Evolutionary conservation across 805 yeast genomes (phyloP).

Genomic region (Candida chilensis): DNA sequence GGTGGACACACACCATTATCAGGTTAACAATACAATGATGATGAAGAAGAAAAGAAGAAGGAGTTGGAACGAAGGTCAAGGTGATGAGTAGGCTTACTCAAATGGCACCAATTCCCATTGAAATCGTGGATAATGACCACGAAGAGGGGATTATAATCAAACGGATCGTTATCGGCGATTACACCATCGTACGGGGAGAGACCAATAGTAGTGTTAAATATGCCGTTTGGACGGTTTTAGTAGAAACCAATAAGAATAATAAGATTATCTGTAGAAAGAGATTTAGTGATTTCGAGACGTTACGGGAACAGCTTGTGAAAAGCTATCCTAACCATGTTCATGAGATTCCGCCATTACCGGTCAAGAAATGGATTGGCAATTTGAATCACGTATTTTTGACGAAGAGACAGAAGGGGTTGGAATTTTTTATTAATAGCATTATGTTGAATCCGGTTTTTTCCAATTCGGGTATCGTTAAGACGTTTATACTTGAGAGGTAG

Average conservation of each 20-base stretch:
- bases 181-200: constrained; percentile 25
- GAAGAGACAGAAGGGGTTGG: not conserved
- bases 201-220: constrained; percentile 20
- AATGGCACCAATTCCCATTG: not conserved
- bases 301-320: not conserved
- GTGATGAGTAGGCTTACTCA: not conserved
- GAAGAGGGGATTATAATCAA: constrained; percentile 21
- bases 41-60: constrained; percentile 5
- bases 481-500: constrained; percentile 16
- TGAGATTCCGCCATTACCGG: constrained; percentile 1
- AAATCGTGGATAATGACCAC: too few relatives aligned
- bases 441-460: constrained; percentile 30
- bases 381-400: not conserved
- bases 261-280: constrained; percentile 9
- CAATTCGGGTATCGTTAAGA: constrained; percentile 15
- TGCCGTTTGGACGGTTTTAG: constrained; percentile 28
- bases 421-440: constrained; percentile 12
- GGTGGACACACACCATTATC: constrained; percentile 11
- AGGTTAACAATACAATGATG: constrained; percentile 19
- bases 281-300: constrained; percentile 20
- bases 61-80: not conserved
- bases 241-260: constrained; percentile 20
- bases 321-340: not conserved
- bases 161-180: constrained; percentile 23
- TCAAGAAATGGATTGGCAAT: not conserved